Percentiles rank a stretch among this genome's conserved stretches.
Conservation (phyloP, 2,329 filamentous ascomycete species). For the Rhinocladiella similis region DNA sequence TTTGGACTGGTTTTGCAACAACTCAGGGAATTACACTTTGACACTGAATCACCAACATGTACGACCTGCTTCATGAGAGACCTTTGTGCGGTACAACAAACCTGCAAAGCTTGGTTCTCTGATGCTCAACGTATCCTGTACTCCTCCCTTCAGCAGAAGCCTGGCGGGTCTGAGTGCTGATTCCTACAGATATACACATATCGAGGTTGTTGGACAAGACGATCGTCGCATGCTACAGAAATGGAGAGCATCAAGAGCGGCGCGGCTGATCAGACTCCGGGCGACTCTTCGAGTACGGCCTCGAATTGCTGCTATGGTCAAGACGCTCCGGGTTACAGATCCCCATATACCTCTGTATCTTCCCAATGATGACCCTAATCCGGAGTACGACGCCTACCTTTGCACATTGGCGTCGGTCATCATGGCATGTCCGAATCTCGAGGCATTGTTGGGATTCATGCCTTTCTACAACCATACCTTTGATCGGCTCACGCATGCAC, state of each 20-base stretch:
- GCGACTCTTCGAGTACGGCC: constrained; percentile 53
- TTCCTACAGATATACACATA: constrained; percentile 47
- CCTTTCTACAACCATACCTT: constrained; percentile 55
- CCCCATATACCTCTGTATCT: constrained; percentile 42
- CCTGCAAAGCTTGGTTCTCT: constrained; percentile 58
- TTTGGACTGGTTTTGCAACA: constrained; percentile 57
- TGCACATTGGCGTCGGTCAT: constrained; percentile 57
- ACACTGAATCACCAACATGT: constrained; percentile 44
- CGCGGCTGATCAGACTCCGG: constrained; percentile 55
- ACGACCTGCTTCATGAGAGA: constrained; percentile 57
- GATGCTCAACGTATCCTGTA: constrained; percentile 53
- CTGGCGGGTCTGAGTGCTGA: background rate
- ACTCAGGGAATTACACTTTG: constrained; percentile 48
- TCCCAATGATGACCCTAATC: constrained; percentile 36
- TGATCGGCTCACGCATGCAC: constrained; percentile 55
- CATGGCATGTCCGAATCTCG: constrained; percentile 59
- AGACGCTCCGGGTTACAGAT: constrained; percentile 54
- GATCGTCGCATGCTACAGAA: constrained; percentile 48
- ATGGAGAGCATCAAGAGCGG: constrained; percentile 50
- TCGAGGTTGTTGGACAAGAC: constrained; percentile 51
- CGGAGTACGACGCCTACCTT: constrained; percentile 49
- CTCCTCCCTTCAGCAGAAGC: constrained; percentile 27
- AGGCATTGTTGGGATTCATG: constrained; percentile 55
- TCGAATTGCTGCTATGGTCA: constrained; percentile 54
- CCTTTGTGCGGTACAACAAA: constrained; percentile 53